These are phyloP conservation scores for Asterionellopsis glacialis DNA, from an alignment of 108 stramenopile genomes.

Conservation along the genomic window DNA sequence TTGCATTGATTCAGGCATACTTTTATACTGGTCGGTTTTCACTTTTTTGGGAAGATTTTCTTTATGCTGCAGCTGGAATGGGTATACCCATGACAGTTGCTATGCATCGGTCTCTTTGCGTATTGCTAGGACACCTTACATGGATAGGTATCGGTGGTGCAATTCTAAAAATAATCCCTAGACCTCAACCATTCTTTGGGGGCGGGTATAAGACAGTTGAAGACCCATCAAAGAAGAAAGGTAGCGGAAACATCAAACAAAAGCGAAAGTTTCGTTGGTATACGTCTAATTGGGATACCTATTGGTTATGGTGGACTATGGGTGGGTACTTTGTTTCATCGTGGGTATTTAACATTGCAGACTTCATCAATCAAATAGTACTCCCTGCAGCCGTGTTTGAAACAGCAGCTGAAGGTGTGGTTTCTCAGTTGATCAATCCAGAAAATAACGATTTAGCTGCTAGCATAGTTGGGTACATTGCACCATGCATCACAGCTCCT, in stretches of 20 bases:
- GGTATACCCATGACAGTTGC: slow-evolving; percentile 67
- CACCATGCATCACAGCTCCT: slow-evolving; percentile 90
- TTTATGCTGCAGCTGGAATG: slow-evolving; percentile 57
- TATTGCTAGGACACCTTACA: slow-evolving; percentile 82
- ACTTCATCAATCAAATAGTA: slow-evolving; percentile 82
- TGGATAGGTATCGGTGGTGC: slow-evolving; percentile 72
- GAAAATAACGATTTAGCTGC: slow-evolving; percentile 84
- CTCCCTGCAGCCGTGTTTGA: slow-evolving; percentile 67
- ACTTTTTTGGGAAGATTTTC: slow-evolving; percentile 63
- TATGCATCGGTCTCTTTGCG: slow-evolving; percentile 82
- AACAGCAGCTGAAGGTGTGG: slow-evolving; percentile 65
- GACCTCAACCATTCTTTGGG: slow-evolving; percentile 73
- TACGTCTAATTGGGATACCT: slow-evolving; percentile 46
- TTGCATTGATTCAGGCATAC: slow-evolving; percentile 64
- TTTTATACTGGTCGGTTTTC: slow-evolving; percentile 72
- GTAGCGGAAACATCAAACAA: slow-evolving; percentile 3
- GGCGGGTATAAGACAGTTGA: slow-evolving; percentile 19
- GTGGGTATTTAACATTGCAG: slow-evolving; percentile 88
- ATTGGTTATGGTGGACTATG: slow-evolving; percentile 92
- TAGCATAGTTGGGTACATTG: slow-evolving; percentile 82
- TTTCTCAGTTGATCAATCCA: slow-evolving; percentile 85
- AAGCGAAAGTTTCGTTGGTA: slow-evolving; percentile 36
- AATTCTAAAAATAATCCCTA: slow-evolving; percentile 55
- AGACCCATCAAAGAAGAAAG: not conserved
- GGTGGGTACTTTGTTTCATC: slow-evolving; percentile 90